Evolutionary conservation across 1,139 yeast species (phyloP), one percentile per base, ranked within the genome.

Genomic region (Saccharomyces hybrid): DNA sequence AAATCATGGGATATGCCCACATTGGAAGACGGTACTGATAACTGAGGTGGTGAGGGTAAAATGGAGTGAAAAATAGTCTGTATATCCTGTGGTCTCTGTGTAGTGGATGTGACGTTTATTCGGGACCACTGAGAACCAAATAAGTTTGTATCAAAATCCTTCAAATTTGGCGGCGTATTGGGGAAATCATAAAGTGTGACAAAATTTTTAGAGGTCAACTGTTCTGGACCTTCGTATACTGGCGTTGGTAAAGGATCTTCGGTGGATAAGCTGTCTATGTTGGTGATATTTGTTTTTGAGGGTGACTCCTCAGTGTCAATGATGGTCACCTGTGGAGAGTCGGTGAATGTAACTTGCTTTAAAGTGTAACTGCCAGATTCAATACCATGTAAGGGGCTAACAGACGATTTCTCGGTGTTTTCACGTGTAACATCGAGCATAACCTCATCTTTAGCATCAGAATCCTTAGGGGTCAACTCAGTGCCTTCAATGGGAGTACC

Each of bases 151-250:
- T 80, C 80, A 14, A 82, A 67, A 14, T 77, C 75, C 28, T 38
- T 44, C 25, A 23, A 25, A 3, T 47, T 23, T 5, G 47, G 26
- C 9, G 47, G 9, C 23, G 65, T 67, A 32, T 63, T 71, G 9
- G 74, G 74, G 59, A 82, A 81, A 54, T 80, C 78, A 54, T 79
- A 70, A 49, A 84, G 69, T 9, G 76, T 72, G 0, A 85, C 64
- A 49, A 71, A 72, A 60, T 82, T 81, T 46, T 79, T 74, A 1
- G 81, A 75, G 0, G 84, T 80, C 54, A 77, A 74, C 61, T 83
- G 88, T 1, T 73, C 66, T 1, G 95, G 95, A 0, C 93, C 91
- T 68, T 83, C 83, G 60, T 76, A 81, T 0, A 75, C 59, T 26
- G 54, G 56, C 25, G 44, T 38, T 38, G 25, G 44, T 38, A 38